Percentiles rank a stretch among this genome's conserved stretches.
phyloP scores from a whole-genome alignment of 2,329 filamentous ascomycete species.

The Talaromyces islandicus region DNA sequence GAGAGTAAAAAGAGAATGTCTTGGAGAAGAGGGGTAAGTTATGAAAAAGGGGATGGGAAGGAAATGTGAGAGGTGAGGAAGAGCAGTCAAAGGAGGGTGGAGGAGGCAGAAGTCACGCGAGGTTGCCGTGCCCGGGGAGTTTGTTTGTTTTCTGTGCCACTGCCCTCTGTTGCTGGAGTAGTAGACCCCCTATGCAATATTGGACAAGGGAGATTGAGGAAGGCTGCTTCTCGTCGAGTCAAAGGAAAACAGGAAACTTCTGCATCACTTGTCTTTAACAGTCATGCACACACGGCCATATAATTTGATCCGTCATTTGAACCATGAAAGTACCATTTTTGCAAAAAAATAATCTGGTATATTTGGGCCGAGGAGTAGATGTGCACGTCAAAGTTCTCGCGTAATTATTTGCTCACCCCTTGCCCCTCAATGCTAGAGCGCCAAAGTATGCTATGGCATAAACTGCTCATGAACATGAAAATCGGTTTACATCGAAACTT shows the following conservation, averaged over 20 bases:
- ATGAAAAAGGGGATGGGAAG: not conserved
- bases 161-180: not conserved
- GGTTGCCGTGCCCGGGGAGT: not conserved
- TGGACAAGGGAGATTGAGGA: too few relatives aligned
- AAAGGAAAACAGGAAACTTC: not conserved
- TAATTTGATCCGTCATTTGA: not conserved
- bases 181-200: too few relatives aligned
- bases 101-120: not conserved
- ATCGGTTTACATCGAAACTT: not conserved
- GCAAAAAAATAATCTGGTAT: not conserved
- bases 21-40: not conserved
- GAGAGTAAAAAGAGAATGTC: not conserved
- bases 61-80: not conserved
- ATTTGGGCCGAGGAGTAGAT: not conserved
- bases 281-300: not conserved
- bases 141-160: not conserved
- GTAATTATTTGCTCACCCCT: not conserved
- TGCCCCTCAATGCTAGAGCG: not conserved
- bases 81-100: too few relatives aligned
- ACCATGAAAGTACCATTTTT: not conserved
- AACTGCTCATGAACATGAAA: not conserved
- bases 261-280: not conserved
- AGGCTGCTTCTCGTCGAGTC: not conserved
- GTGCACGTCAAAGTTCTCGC: not conserved
- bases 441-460: not conserved